phyloP scores from a whole-genome alignment of 768 basidiomycete species.

The Multifurca ochricompacta region DNA sequence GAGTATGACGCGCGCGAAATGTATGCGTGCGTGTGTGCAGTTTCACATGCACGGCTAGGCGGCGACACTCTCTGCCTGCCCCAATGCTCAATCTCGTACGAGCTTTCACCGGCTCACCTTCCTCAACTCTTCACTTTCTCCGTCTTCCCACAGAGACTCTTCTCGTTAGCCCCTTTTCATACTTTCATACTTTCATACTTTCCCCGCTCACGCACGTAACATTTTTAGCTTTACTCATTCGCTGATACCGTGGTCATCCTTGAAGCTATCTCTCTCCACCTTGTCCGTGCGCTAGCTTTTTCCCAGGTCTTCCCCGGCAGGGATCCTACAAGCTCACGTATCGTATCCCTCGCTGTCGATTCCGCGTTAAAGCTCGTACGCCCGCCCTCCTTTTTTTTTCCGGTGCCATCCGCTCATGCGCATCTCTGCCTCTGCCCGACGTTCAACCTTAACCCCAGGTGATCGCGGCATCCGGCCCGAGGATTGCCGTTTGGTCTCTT shows the following conservation, averaged over 20 bases:
- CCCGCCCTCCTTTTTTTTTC: constrained; percentile 29
- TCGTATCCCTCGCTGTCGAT: constrained; percentile 65
- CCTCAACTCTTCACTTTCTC: constrained; percentile 48
- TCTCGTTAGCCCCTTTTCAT: constrained; percentile 40
- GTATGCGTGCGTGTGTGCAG: not conserved
- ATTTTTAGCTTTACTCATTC: constrained; percentile 58
- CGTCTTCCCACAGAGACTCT: constrained; percentile 46
- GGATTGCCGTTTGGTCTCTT: constrained; percentile 73
- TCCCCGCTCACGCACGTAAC: constrained; percentile 8
- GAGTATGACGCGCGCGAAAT: not conserved
- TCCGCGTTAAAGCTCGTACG: constrained; percentile 75
- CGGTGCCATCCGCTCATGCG: not conserved
- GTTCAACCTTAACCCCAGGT: too few relatives aligned
- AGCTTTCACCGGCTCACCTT: constrained; percentile 45
- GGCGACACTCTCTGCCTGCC: not conserved
- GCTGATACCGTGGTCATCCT: constrained; percentile 63
- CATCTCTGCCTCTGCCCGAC: not conserved
- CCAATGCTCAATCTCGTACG: constrained; percentile 42
- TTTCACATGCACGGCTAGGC: not conserved
- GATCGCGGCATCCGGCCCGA: constrained; percentile 58
- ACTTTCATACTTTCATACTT: not conserved
- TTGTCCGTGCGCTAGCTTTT: constrained; percentile 67
- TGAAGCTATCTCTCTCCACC: constrained; percentile 55
- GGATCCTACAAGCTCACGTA: constrained; percentile 34
- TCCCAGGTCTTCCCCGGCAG: constrained; percentile 74